Conservation (phyloP, 257 asterid species). For the Ilex asprella region DNA sequence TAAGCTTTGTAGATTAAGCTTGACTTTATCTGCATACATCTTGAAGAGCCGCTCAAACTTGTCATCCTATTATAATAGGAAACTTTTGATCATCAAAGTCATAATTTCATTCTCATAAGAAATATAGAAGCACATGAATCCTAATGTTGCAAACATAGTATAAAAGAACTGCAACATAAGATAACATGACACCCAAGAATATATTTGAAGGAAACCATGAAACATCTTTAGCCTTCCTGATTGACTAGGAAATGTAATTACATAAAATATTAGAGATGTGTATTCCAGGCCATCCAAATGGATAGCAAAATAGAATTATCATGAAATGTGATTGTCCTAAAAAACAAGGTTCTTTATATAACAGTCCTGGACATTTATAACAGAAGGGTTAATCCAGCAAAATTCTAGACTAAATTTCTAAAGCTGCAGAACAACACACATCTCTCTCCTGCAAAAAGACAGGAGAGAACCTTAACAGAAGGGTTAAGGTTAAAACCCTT, state of each 20-base stretch:
- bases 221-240: neutral
- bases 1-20: conserved; percentile 47
- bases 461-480: no score
- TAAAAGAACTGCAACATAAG: neutral
- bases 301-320: no score
- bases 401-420: no score
- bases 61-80: conserved; percentile 54
- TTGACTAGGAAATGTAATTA: neutral
- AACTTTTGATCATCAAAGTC: neutral
- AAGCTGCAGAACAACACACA: no score
- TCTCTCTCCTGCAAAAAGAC: no score
- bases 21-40: conserved; percentile 58
- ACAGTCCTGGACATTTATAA: no score
- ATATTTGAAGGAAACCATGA: neutral
- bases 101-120: neutral
- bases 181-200: neutral
- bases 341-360: no score
- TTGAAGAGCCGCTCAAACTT: conserved; percentile 73
- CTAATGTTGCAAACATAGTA: neutral
- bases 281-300: neutral
- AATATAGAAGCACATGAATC: neutral
- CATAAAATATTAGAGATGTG: neutral
- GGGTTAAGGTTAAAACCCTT: no score
- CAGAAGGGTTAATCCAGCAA: no score
- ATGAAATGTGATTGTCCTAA: no score